Base-by-base conservation (phyloP, 805 yeast species). In the Yamadazyma kitorensis region DNA sequence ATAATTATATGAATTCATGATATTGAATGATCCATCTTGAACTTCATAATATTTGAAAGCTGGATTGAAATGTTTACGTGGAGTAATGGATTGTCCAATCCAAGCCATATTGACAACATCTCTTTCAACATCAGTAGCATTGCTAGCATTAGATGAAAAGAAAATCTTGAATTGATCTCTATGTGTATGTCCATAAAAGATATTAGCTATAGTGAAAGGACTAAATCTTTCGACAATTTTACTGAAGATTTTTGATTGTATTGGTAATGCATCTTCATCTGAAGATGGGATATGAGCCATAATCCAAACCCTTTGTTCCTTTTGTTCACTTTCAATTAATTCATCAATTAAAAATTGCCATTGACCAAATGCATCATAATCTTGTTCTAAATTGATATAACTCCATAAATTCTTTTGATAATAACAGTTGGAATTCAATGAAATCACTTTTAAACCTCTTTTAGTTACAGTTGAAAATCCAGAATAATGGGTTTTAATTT, bases 151-250 rank as follows among this genome's bases (percentile, higher is more conserved):
- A 17, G 70, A 59, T 3, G 70, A 70, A 48, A 79, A 80, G 30
- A 77, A 57, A 4, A 82, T 59, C 34, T 73, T 68, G 61, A 80
- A 80, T 54, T 80, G 82, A 55, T 82, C 88, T 44, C 63, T 59
- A 49, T 82, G 87, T 4, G 85, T 78, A 50, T 80, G 86, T 15
- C 87, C 88, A 50, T 72, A 79, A 62, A 82, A 82, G 19, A 78
- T 62, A 28, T 73, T 81, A 6, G 86, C 82, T 52, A 82, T 76
- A 5, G 82, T 78, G 48, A 70, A 69, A n/a, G 85, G 85, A 17
- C 82, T 73, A 53, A 80, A 82, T 53, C 87, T 68, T 47, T 76
- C 78, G 16, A 82, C 65, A 25, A 80, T 74, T 40, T 73, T 72
- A 22, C 68, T 59, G 41, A 78, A 74, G 17, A 76, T 59, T 34